These are phyloP conservation scores for Geranium rotundifolium DNA, from an alignment of 345 rosid genomes.

Conservation along the genomic window DNA sequence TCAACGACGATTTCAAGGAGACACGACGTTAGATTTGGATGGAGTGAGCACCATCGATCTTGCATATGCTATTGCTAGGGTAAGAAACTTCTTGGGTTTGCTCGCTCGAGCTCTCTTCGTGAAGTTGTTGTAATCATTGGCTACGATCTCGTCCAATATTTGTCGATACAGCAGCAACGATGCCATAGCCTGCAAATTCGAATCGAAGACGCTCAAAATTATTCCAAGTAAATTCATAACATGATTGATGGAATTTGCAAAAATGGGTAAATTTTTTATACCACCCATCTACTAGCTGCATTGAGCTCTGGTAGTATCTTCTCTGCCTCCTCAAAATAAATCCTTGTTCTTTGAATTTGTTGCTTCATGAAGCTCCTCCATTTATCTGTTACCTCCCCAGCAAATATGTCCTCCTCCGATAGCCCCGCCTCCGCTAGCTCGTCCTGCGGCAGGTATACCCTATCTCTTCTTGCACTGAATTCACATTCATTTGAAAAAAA, in stretches of 20 bases:
- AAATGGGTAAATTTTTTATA: no score
- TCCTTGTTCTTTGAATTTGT: conserved; percentile 74
- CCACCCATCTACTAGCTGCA: conserved; percentile 81
- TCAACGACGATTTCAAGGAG: no score
- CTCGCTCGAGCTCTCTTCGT: conserved; percentile 73
- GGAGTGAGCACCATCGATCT: no score
- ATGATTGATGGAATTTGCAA: no score
- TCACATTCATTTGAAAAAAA: no score
- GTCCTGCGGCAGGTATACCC: conserved; percentile 72
- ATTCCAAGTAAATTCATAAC: no score
- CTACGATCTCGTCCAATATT: conserved; percentile 78
- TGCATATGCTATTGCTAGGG: conserved; percentile 54
- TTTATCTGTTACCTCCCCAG: conserved; percentile 55
- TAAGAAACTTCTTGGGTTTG: conserved; percentile 56
- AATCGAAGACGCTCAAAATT: no score
- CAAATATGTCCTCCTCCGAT: conserved; percentile 65
- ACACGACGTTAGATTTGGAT: no score
- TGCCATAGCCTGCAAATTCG: conserved; percentile 55
- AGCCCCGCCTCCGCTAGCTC: conserved; percentile 61
- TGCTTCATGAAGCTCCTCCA: conserved; percentile 76
- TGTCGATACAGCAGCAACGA: conserved; percentile 50
- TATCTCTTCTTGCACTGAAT: conserved; percentile 66
- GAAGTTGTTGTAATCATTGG: conserved; percentile 76
- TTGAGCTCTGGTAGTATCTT: conserved; percentile 60
- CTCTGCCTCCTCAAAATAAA: conserved; percentile 78